Conservation (phyloP, 2,329 filamentous ascomycete genomes). For the Thielaviopsis musarum region DNA sequence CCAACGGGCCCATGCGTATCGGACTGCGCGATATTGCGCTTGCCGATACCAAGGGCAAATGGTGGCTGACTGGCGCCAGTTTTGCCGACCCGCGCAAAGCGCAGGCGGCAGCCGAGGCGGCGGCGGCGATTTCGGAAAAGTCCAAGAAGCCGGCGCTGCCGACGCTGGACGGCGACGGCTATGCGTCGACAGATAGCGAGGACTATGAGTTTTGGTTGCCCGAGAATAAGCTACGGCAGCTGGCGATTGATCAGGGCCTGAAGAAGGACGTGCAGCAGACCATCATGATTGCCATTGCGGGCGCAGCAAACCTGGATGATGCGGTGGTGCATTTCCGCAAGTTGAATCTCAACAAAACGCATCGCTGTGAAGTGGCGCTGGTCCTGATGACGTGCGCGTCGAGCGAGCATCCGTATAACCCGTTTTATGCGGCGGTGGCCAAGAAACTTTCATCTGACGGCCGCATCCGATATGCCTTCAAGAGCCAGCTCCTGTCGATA, state of each 20-base stretch:
- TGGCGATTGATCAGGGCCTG: constrained; percentile 71
- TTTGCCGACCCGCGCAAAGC: constrained; percentile 32
- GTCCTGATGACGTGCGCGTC: constrained; percentile 79
- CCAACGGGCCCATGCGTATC: constrained; percentile 66
- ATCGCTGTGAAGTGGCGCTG: constrained; percentile 71
- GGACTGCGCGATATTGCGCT: constrained; percentile 68
- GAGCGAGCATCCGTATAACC: constrained; percentile 72
- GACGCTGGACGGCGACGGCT: constrained; percentile 8
- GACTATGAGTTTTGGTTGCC: constrained; percentile 36
- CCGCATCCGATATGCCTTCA: constrained; percentile 67
- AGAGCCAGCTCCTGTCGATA: constrained; percentile 71
- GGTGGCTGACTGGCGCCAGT: constrained; percentile 97
- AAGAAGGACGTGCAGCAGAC: constrained; percentile 72
- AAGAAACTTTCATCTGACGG: constrained; percentile 59
- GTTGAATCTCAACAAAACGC: constrained; percentile 68
- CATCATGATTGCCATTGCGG: constrained; percentile 88
- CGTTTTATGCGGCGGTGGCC: constrained; percentile 81
- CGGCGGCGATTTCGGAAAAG: background rate
- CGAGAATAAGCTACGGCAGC: constrained; percentile 42
- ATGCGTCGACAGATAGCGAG: constrained; percentile 24
- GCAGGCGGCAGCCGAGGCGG: constrained; percentile 9
- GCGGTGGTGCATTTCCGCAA: constrained; percentile 66
- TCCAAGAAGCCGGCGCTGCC: background rate
- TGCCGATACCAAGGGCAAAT: constrained; percentile 78
- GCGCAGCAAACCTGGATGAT: constrained; percentile 67